Evolutionary conservation across 169 alveolate genomes (phyloP).

Genomic region (Plasmodium relictum): DNA sequence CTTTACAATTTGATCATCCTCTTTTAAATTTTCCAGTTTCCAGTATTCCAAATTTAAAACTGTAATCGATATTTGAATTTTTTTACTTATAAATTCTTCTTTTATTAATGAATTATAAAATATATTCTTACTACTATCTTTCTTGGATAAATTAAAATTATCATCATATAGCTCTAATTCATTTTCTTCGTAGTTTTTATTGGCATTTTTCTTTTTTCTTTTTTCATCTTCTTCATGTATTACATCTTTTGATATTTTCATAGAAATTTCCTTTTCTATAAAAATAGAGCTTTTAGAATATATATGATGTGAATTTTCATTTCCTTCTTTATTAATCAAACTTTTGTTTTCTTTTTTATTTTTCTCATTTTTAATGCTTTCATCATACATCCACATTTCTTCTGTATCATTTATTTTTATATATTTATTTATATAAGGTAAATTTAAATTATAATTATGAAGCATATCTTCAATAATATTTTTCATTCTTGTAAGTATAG

Average conservation of each 20-base stretch:
- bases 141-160: no score
- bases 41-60: constrained; percentile 57
- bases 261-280: no score
- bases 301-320: no score
- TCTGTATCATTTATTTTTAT: neutral
- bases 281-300: no score
- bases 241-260: neutral
- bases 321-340: neutral
- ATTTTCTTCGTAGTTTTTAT: neutral
- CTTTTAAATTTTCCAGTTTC: constrained; percentile 55
- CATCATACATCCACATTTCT: neutral
- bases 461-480: constrained; percentile 51
- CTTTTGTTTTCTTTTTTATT: neutral
- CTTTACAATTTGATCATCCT: constrained; percentile 29
- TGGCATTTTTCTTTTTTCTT: neutral
- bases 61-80: constrained; percentile 50
- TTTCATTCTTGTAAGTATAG: constrained; percentile 38
- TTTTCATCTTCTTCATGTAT: neutral
- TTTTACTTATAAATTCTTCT: neutral
- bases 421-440: constrained; percentile 26
- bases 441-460: constrained; percentile 40
- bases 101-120: neutral
- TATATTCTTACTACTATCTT: neutral
- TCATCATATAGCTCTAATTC: neutral
- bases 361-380: neutral